Evolutionary conservation across 768 basidiomycete genomes (phyloP), one percentile per base, ranked within the genome.

Genomic region (Boletus insuetus): DNA sequence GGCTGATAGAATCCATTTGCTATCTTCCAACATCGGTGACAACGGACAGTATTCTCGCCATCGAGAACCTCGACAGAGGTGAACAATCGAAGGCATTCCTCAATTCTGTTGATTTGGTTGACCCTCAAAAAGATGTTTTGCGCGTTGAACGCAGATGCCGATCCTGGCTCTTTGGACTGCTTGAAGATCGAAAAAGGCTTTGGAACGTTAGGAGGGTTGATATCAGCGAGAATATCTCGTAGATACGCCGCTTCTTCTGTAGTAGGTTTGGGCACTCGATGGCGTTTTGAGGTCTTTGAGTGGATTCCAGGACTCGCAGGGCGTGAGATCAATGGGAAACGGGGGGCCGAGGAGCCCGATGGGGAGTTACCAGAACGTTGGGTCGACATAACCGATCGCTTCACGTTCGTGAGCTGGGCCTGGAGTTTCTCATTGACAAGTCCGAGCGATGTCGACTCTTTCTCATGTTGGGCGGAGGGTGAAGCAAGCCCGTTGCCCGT

Each of bases 21-120:
- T 35, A 93, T 85, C 77, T 93, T 94, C 95, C 95, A 98, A 73
- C 95, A 98, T 49, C 87, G 80, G 59, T 88, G 81, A 69, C 95
- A 98, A 0, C 94, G 94, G 50, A 97, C 94, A 75, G 86, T 88
- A 63, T 98, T 97, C 63, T 97, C 95, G 0, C 92, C 93, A 61
- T 97, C 91, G 34, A 98, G 74, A 8, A 91, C 82, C 64, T 98
- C 95, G n/a, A 97, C 94, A 5, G 87, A 80, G 0, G 94, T 97
- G 73, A 98, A 98, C 75, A 89, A 79, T 58, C 85, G 78, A 55
- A 96, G 71, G 59, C 90, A 92, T 53, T 94, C 92, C 63, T 91
- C 89, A 4, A 66, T 67, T 39, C 55, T 39, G 22, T 62, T 66
- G 52, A 66, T 67, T 9, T 54, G 59, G 34, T 69, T 67, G 17